Evolutionary conservation across 2,329 filamentous ascomycete species (phyloP), one percentile per base, ranked within the genome.

Genomic region (Sarocladium strictum): DNA sequence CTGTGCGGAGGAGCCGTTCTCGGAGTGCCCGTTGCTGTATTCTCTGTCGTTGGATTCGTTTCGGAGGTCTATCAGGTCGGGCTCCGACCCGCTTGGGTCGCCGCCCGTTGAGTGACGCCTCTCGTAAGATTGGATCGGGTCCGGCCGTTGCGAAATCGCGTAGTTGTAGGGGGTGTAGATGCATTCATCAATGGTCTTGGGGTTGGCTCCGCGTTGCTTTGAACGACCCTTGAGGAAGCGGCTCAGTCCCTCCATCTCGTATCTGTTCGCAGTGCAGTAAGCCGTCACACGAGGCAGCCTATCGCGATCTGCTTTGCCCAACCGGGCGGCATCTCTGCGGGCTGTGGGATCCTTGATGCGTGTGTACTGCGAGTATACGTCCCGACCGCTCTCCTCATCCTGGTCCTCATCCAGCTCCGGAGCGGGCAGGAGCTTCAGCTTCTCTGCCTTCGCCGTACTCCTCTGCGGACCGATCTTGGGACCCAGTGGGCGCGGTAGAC

Each of bases 341-440:
- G 94, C 94, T 0, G 87, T 96, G 1, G 93, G 92, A 65, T 99
- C 94, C 69, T 97, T 97, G 72, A 99, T 99, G 43, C 94, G 83
- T 9, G 93, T 96, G 69, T 97, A 97, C 69, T 99, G 94, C 24
- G 92, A 93, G 73, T 99, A 99, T 29, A 99, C 94, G 67, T 99
- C 94, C 59, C 92, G 80, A 10, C 92, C 91, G 64, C 90, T 94
- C 70, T 97, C 93, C 64, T 96, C 93, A 58, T 97, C 92, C 6
- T 60, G 77, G 61, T 78, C 84, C 41, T 92, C 87, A 33, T 82
- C 89, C 43, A 90, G 79, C 56, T 95, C 89, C 0, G 92, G 91
- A 65, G 94, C 94, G 1, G 94, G 94, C 15, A 99, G 76, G n/a
- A 99, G 80, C 74, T 99, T 99, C 58, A 99, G 79, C 74, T 99